Evolutionary conservation across 2,329 filamentous ascomycete genomes (phyloP), one percentile per base, ranked within the genome.

Genomic region (Daldinia eschscholtzii): DNA sequence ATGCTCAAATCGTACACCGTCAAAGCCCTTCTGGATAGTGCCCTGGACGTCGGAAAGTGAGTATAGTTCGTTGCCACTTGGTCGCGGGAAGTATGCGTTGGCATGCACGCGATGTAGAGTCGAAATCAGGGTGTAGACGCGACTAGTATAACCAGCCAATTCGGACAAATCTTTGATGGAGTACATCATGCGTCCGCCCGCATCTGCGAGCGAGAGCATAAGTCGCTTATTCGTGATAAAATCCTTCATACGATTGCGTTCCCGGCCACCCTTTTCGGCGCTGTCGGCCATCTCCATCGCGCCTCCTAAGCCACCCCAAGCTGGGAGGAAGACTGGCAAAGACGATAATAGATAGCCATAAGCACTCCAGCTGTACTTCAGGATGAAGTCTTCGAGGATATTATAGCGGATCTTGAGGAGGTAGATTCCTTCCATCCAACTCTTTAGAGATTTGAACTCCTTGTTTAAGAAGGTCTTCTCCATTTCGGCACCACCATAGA

Each of bases 221-320:
- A 99, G 90, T 4, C 96, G 90, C 81, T 99, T 98, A 83, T 99
- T 99, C 12, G 96, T 99, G 81, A 99, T 98, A 81, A 99, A 99
- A 37, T 97, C 93, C 82, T 97, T 96, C 93, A 98, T 99, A 44
- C 97, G 93, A 64, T 91, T 90, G 53, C 92, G 89, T 79, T 97
- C 93, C 30, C 92, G 88, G 30, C 88, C 86, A 30, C 85, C 84
- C 70, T 83, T 86, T 18, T 82, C 82, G 26, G 79, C 78, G 46
- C 76, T 77, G 28, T 85, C 86, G 1, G 86, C 81, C 74, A 92
- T 84, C 80, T 97, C 93, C 61, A 90, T 82, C 15, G 87, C 86
- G 42, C 92, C 93, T 52, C 91, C 93, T 37, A 95, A 81, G 33
- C 96, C 95, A 62, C 94, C 94, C 93, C 96, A 97, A 0, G 93